Percentiles rank a stretch among this genome's conserved stretches.
These are phyloP conservation scores for Lycium barbarum DNA, from an alignment of 257 asterid species.

Conservation along the genomic window DNA sequence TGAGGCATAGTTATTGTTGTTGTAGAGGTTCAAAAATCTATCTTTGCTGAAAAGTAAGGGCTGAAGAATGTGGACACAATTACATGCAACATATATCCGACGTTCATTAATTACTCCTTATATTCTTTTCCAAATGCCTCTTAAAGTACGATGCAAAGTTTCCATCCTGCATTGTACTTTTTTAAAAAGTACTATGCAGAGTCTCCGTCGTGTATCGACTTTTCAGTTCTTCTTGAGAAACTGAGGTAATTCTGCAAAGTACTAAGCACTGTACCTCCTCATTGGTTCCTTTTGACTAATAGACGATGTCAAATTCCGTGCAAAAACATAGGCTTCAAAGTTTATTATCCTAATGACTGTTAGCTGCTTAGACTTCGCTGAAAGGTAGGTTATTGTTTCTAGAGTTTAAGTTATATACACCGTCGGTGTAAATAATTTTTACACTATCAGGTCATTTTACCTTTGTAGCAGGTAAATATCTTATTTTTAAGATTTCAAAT, in stretches of 20 bases:
- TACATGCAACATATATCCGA: neutral
- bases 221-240: neutral
- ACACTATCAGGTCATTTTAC: neutral
- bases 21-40: neutral
- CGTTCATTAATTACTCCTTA: neutral
- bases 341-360: neutral
- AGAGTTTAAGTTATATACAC: constrained; percentile 1
- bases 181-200: neutral
- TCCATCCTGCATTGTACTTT: neutral
- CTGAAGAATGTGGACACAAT: neutral
- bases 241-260: neutral
- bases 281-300: neutral
- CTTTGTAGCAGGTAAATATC: neutral
- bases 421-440: neutral
- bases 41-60: neutral
- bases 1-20: neutral
- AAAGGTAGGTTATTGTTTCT: constrained; percentile 18
- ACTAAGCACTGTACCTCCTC: neutral
- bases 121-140: neutral
- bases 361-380: neutral
- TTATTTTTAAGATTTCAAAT: neutral
- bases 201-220: neutral
- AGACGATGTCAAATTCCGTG: neutral
- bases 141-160: neutral
- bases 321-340: neutral